Evolutionary conservation across 768 basidiomycete genomes (phyloP), one percentile per base, ranked within the genome.

Genomic region (Baorangia bicolor): DNA sequence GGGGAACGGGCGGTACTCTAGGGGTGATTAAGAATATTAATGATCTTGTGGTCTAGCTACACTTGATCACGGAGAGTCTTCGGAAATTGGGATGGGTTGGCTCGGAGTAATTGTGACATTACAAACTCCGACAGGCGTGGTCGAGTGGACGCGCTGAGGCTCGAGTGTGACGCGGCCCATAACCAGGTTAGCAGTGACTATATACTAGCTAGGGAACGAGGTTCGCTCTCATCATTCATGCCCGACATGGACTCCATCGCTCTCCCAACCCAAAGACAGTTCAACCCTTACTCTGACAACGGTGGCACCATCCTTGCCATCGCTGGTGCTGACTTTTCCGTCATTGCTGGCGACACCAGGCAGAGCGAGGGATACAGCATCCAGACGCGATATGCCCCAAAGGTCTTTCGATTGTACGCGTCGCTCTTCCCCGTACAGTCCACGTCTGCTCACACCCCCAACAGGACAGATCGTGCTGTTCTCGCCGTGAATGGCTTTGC

Each of bases 311-410:
- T 98, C 74, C 86, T 99, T 65, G 92, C 92, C 67, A 92, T 98
- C 69, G 93, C 95, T 5, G 97, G 96, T 50, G 82, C 85, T 42
- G 91, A 94, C 72, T 98, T 98, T 72, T 83, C 83, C 57, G 94
- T 98, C 69, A 90, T 98, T 65, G 95, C 97, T 6, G 92, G 94
- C 49, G 96, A 99, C 75, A 99, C 96, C 41, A 79, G 96, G 53
- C 97, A 98, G 77, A 93, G 88, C 62, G 91, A 95, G 70, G 96
- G 96, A n/a, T 98, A 92, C 75, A 90, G 78, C 69, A 99, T 99
- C 72, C 96, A 99, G 79, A 97, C 96, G 56, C 82, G 96, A 72
- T 98, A 97, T 73, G 94, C 94, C 9, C 88, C 94, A 40, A 96
- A 98, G 74, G 94, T 98, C 56, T 97, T 94, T 76, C 81, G 84